phyloP scores from a whole-genome alignment of 1,284 basidiomycete genomes.

The Ceratorhiza oryzae-sativae region DNA sequence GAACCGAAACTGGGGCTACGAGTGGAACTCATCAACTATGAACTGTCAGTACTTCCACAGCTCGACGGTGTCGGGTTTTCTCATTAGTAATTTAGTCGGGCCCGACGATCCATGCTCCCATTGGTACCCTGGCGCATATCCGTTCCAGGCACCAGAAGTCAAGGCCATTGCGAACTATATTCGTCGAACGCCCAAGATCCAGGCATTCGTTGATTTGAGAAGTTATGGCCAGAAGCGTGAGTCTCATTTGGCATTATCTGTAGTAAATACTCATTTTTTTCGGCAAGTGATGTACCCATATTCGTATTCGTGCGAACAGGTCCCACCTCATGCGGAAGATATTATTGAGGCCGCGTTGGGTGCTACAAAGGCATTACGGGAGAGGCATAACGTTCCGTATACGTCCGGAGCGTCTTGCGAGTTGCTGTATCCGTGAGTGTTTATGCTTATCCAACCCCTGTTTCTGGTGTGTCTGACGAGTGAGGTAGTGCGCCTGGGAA shows the following conservation, averaged over 20 bases:
- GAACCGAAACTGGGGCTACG: conserved; percentile 73
- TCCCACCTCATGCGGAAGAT: conserved; percentile 81
- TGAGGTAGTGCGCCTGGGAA: conserved; percentile 68
- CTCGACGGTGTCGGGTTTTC: too few species aligned
- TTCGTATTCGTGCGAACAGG: conserved; percentile 72
- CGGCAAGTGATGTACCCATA: conserved; percentile 66
- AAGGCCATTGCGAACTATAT: conserved; percentile 77
- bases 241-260: conserved; percentile 48
- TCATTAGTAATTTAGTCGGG: conserved; percentile 51
- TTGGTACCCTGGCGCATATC: conserved; percentile 72
- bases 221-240: conserved; percentile 84
- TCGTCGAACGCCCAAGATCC: conserved; percentile 59
- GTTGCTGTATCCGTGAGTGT: conserved; percentile 66
- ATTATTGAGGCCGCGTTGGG: conserved; percentile 79
- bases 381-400: conserved; percentile 62
- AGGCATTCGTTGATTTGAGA: conserved; percentile 76
- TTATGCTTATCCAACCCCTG: background rate
- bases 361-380: conserved; percentile 67
- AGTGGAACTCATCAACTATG: conserved; percentile 39
- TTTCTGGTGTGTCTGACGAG: conserved; percentile 37
- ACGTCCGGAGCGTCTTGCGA: conserved; percentile 73
- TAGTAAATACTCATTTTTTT: background rate
- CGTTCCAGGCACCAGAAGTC: conserved; percentile 80
- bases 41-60: conserved; percentile 48
- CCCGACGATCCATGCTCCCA: conserved; percentile 66